These are phyloP conservation scores for Odontarrhena argentea DNA, from an alignment of 345 rosid species.

Conservation along the genomic window DNA sequence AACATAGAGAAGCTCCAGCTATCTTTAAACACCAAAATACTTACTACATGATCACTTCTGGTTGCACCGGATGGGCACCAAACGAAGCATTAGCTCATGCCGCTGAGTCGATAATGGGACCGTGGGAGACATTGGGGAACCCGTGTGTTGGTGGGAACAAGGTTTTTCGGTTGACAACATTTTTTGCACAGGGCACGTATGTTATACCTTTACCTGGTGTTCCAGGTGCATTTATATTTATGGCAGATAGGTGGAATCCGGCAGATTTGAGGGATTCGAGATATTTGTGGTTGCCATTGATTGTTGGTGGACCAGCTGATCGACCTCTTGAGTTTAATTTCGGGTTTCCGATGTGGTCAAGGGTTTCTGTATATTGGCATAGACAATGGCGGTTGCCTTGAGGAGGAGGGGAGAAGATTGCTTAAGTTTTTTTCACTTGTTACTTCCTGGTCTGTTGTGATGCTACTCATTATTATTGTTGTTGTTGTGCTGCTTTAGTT, in stretches of 20 bases:
- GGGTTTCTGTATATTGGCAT: slow-evolving; percentile 95
- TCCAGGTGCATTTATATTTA: slow-evolving; percentile 72
- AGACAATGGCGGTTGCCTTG: slow-evolving; percentile 83
- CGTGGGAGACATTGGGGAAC: slow-evolving; percentile 93
- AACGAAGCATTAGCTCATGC: slow-evolving; percentile 88
- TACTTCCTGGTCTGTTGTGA: slow-evolving; percentile 17
- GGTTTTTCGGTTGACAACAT: slow-evolving; percentile 62
- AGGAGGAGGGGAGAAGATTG: slow-evolving; percentile 33
- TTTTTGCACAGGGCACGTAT: slow-evolving; percentile 78
- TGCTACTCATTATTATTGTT: slow-evolving; percentile 19
- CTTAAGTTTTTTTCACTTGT: slow-evolving; percentile 1
- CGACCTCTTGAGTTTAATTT: slow-evolving; percentile 71
- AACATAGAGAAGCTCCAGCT: slow-evolving; percentile 91
- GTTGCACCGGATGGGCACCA: slow-evolving; percentile 97
- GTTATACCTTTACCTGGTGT: slow-evolving; percentile 73
- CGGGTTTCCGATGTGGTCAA: slow-evolving; percentile 81
- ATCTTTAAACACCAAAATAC: slow-evolving; percentile 73
- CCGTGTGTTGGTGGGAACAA: slow-evolving; percentile 89
- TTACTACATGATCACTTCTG: slow-evolving; percentile 95
- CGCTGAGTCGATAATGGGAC: slow-evolving; percentile 87
- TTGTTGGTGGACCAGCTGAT: slow-evolving; percentile 84
- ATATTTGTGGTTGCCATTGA: slow-evolving; percentile 83
- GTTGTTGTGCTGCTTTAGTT: slow-evolving; percentile 23
- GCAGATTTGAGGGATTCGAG: slow-evolving; percentile 83
- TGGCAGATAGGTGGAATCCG: slow-evolving; percentile 96